phyloP scores from a whole-genome alignment of 768 basidiomycete species.

The Podaxis carcinomalis region DNA sequence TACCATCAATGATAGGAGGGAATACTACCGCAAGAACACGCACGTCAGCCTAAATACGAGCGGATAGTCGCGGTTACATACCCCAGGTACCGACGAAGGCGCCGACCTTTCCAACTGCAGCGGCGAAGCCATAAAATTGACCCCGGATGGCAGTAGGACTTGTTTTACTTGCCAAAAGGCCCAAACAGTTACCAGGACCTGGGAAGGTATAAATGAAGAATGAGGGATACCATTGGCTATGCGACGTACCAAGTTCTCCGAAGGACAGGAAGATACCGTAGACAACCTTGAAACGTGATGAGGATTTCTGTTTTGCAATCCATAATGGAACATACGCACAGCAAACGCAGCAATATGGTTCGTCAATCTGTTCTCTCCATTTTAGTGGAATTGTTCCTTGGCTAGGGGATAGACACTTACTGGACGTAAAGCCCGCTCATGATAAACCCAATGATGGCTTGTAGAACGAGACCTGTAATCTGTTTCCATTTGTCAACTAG shows the following conservation, averaged over 20 bases:
- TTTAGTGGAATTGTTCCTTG: not conserved
- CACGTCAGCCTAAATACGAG: not conserved
- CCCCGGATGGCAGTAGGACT: slow-evolving; percentile 85
- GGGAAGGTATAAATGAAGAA: not conserved
- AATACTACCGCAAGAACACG: slow-evolving; percentile 42
- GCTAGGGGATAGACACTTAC: slow-evolving; percentile 22
- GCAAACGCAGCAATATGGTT: slow-evolving; percentile 72
- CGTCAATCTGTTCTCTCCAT: slow-evolving; percentile 38
- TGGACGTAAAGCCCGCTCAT: slow-evolving; percentile 79
- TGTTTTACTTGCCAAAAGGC: slow-evolving; percentile 80
- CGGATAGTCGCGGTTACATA: slow-evolving; percentile 25
- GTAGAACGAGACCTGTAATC: slow-evolving; percentile 64
- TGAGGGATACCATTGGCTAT: not conserved
- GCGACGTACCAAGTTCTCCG: slow-evolving; percentile 68
- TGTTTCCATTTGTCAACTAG: slow-evolving; percentile 17
- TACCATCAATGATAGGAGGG: slow-evolving; percentile 62
- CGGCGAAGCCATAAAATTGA: slow-evolving; percentile 82
- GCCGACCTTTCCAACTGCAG: slow-evolving; percentile 82
- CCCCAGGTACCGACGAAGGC: slow-evolving; percentile 83
- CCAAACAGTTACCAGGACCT: slow-evolving; percentile 84
- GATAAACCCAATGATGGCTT: slow-evolving; percentile 79
- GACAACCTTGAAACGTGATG: slow-evolving; percentile 45
- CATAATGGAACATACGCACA: slow-evolving; percentile 29
- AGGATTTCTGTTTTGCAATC: not conserved
- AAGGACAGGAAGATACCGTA: slow-evolving; percentile 91